Evolutionary conservation across 192 early-diverging fungal species (phyloP), one percentile per base, ranked within the genome.

Genomic region (Fimicolochytrium jonesii): DNA sequence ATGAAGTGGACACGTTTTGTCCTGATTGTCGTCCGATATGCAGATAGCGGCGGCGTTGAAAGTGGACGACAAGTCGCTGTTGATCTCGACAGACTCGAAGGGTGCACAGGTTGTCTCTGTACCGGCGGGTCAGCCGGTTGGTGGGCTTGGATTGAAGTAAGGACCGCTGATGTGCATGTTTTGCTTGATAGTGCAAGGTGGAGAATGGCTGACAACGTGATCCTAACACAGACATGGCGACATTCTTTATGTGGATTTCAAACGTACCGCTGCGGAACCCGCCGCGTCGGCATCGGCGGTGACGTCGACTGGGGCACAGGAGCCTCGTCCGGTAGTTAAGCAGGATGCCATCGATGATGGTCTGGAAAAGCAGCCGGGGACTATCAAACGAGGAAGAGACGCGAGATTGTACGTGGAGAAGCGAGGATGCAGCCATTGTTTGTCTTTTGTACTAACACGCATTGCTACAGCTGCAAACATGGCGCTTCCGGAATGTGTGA

Each of bases 401-500:
- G 59, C 78, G 6, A 87, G 79, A 46, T 91, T 97, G 88, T 96
- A 83, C 64, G 77, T 67, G 2, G 2, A 20, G 17, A 11, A 20
- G n/a, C 64, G 26, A 26, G 15, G 23, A 5, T 54, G 36, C 58
- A 64, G 66, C 72, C 9, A 61, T 70, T 0, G 61, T 22, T 26
- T 58, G 13, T 7, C 34, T 36, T 5, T 26, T 49, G n/a, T 7
- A 31, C n/a, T 42, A 28, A 44, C 34, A 30, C 31, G 0, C 54
- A 1, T 0, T 10, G 11, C 17, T 51, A 35, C 69, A 89, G 90
- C 64, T 93, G 92, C 67, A 85, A 83, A 32, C 92, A 94, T 69
- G 80, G 86, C 23, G 46, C 59, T 10, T 76, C 86, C 32, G 92
- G 90, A 29, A 94, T 94, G 92, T 94, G 92, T 67, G 91, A 94